A percentile compares a stretch with the other conserved stretches of the same genome.
Conservation (phyloP, 768 basidiomycete genomes). For the Calocybe cyanea region DNA sequence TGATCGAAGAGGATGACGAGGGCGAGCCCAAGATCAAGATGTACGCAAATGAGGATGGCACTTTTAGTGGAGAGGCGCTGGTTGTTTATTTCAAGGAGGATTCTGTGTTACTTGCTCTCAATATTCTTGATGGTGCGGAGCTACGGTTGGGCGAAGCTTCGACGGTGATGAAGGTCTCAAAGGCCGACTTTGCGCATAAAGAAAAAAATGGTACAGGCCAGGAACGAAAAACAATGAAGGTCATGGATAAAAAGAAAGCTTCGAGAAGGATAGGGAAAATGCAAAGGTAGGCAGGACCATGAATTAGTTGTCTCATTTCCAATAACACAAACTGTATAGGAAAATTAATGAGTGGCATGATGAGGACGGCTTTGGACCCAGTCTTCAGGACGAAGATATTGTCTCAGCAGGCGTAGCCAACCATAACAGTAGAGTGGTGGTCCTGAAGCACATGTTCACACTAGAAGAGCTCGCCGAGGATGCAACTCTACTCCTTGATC, state of each 20-base stretch:
- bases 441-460: conserved; percentile 94
- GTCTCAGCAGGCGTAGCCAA: conserved; percentile 30
- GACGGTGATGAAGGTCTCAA: conserved; percentile 68
- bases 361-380: conserved; percentile 86
- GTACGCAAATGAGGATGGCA: conserved; percentile 84
- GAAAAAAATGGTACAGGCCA: conserved; percentile 34
- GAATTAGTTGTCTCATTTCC: background rate
- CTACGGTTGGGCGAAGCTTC: conserved; percentile 76
- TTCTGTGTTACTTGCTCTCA: conserved; percentile 81
- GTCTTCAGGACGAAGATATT: conserved; percentile 52
- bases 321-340: conserved; percentile 36
- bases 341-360: conserved; percentile 94
- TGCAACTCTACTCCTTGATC: conserved; percentile 77
- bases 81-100: conserved; percentile 98
- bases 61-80: conserved; percentile 91
- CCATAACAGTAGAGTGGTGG: conserved; percentile 76
- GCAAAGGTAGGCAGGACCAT: conserved; percentile 59
- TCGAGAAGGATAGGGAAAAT: conserved; percentile 78
- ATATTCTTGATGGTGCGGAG: conserved; percentile 88
- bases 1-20: conserved; percentile 90
- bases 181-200: conserved; percentile 80
- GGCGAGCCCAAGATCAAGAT: conserved; percentile 94
- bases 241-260: conserved; percentile 74
- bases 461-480: conserved; percentile 84
- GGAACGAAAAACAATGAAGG: conserved; percentile 50